A percentile compares a stretch with the other conserved stretches of the same genome.
Conservation (phyloP, 768 basidiomycete genomes). For the Ephemerocybe angulata region DNA sequence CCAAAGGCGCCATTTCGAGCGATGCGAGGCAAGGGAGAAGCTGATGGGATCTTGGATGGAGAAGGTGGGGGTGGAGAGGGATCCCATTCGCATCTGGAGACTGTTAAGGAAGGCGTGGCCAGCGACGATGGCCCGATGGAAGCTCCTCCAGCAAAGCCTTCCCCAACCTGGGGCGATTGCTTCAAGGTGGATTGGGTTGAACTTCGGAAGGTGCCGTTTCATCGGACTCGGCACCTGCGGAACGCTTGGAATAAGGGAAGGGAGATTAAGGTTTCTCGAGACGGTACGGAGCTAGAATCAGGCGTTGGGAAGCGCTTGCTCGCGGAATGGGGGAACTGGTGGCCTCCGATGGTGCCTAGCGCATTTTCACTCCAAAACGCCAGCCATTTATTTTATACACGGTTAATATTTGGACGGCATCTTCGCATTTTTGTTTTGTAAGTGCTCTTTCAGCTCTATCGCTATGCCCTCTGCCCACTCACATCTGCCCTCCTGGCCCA, state of each 20-base stretch:
- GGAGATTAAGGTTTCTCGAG: conserved; percentile 78
- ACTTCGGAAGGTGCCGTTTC: conserved; percentile 69
- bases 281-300: conserved; percentile 93
- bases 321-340: conserved; percentile 58
- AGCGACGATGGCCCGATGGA: conserved; percentile 1
- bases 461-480: not conserved
- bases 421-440: not conserved
- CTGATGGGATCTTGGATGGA: conserved; percentile 5
- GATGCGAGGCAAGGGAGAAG: conserved; percentile 15
- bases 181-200: conserved; percentile 85
- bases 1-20: conserved; percentile 37
- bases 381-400: conserved; percentile 3
- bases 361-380: not conserved
- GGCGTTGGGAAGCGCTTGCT: conserved; percentile 61
- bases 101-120: conserved; percentile 15
- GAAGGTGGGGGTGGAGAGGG: conserved; percentile 21
- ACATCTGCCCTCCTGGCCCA: too few relatives aligned
- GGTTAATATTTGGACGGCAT: not conserved
- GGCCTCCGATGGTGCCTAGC: not conserved
- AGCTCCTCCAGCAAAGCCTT: conserved; percentile 20
- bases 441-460: not conserved
- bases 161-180: conserved; percentile 60
- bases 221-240: conserved; percentile 70
- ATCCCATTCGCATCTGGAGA: conserved; percentile 20
- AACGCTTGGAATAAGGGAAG: conserved; percentile 92